A percentile compares a stretch with the other conserved stretches of the same genome.
Evolutionary conservation across 2,329 filamentous ascomycete genomes (phyloP).

Genomic region (Gaeumannomyces sp.): DNA sequence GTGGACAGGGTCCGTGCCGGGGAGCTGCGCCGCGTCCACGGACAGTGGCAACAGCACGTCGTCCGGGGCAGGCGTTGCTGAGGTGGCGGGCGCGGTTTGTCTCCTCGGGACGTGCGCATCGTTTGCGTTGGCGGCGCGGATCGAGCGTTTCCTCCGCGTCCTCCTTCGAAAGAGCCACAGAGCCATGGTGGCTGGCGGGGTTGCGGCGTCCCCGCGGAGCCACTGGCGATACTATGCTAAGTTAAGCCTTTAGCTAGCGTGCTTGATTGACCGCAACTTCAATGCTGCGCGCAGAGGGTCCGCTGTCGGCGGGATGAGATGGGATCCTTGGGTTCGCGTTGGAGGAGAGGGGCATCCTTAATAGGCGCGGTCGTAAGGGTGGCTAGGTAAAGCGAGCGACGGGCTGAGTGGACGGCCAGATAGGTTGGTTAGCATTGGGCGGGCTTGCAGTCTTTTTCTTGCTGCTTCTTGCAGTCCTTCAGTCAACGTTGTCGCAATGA

Average conservation of each 20-base stretch:
- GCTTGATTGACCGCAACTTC: conserved; percentile 4
- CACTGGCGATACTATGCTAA: background rate
- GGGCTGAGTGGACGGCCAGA: background rate
- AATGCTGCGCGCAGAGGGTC: conserved; percentile 6
- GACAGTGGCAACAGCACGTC: conserved; percentile 5
- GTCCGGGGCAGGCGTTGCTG: conserved; percentile 13
- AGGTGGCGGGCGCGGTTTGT: conserved; percentile 26
- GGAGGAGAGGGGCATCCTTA: conserved; percentile 1
- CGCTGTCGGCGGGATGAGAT: conserved; percentile 3
- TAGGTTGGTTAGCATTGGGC: background rate
- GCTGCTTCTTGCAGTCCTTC: background rate
- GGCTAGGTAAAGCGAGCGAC: background rate
- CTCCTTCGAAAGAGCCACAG: conserved; percentile 78
- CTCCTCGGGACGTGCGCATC: conserved; percentile 32
- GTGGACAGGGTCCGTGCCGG: background rate
- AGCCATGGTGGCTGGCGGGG: conserved; percentile 49
- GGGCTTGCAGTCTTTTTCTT: background rate
- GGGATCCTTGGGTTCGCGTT: background rate
- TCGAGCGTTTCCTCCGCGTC: conserved; percentile 57
- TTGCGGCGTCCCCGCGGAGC: background rate
- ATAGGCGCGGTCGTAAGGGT: background rate
- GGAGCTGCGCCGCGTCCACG: background rate
- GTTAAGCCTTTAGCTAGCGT: background rate
- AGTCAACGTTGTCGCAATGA: background rate
- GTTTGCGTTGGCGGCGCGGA: conserved; percentile 46